Conservation (phyloP, 192 early-diverging fungal genomes). For the Thoreauomyces humboldtii region DNA sequence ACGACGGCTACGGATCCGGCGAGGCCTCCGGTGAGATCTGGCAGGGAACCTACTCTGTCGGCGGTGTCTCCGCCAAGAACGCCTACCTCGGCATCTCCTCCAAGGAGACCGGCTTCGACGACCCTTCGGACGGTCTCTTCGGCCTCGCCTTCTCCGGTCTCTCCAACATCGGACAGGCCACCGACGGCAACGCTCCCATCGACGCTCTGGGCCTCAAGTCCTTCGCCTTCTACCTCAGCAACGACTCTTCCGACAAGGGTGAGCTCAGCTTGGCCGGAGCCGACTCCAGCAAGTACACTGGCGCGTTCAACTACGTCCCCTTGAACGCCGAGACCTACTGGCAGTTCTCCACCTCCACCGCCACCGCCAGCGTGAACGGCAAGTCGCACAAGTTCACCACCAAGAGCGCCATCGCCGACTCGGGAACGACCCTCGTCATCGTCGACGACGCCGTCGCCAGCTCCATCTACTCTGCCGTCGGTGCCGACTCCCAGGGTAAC, state of each 20-base stretch:
- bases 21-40: conserved; percentile 23
- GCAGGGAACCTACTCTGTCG: conserved; percentile 27
- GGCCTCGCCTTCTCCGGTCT: conserved; percentile 36
- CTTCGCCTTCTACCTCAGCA: conserved; percentile 50
- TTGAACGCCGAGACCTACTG: conserved; percentile 28
- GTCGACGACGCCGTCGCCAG: conserved; percentile 14
- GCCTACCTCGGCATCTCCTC: conserved; percentile 14
- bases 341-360: conserved; percentile 21
- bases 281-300: conserved; percentile 44
- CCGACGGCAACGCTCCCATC: conserved; percentile 23
- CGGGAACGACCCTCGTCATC: conserved; percentile 35
- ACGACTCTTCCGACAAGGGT: conserved; percentile 35
- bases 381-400: not conserved
- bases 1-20: conserved; percentile 29
- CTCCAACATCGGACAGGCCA: conserved; percentile 28
- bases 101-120: conserved; percentile 19
- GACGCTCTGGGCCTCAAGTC: conserved; percentile 33
- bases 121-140: conserved; percentile 34
- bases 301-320: conserved; percentile 42
- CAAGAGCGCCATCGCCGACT: conserved; percentile 34
- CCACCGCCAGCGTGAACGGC: conserved; percentile 19
- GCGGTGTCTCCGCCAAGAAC: conserved; percentile 3
- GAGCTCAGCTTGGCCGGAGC: conserved; percentile 54
- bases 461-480: conserved; percentile 34
- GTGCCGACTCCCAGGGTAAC: conserved; percentile 30